Percentiles rank a stretch among this genome's conserved stretches.
Conservation (phyloP, 768 basidiomycete genomes). For the Tulasnella calospora region DNA sequence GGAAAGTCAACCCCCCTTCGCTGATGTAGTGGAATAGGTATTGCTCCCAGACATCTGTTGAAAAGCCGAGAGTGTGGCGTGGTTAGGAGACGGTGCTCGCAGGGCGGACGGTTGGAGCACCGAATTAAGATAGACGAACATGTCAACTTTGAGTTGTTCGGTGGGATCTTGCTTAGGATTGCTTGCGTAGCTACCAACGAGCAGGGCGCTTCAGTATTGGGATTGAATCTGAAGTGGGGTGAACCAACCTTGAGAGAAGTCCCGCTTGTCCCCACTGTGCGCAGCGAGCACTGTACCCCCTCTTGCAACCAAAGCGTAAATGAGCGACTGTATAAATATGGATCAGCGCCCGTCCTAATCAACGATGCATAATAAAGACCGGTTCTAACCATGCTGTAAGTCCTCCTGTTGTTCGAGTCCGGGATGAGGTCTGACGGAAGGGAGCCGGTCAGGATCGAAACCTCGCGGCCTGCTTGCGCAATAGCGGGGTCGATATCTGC, state of each 20-base stretch:
- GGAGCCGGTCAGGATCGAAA: background rate
- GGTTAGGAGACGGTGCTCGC: slow-evolving; percentile 11
- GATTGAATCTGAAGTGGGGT: background rate
- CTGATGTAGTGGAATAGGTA: slow-evolving; percentile 93
- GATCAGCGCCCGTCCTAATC: background rate
- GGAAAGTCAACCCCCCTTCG: slow-evolving; percentile 77
- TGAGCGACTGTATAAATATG: slow-evolving; percentile 42
- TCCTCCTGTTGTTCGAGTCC: background rate
- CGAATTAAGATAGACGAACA: slow-evolving; percentile 31
- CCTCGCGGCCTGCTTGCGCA: background rate
- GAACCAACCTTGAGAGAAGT: slow-evolving; percentile 79
- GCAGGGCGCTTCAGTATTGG: background rate
- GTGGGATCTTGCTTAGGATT: slow-evolving; percentile 92
- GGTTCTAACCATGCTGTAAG: background rate
- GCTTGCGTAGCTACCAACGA: slow-evolving; percentile 64
- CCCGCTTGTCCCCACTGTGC: slow-evolving; percentile 69
- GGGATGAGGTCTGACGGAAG: background rate
- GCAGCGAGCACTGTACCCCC: slow-evolving; percentile 81
- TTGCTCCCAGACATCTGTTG: slow-evolving; percentile 84
- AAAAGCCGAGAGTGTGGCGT: slow-evolving; percentile 51
- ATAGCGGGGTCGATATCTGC: background rate
- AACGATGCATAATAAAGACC: background rate
- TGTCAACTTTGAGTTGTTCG: slow-evolving; percentile 62
- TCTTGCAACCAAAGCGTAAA: slow-evolving; percentile 79
- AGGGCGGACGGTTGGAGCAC: background rate